These are phyloP conservation scores for Chimonanthus praecox DNA, from an alignment of 164 flowering plant genomes.

Conservation along the genomic window DNA sequence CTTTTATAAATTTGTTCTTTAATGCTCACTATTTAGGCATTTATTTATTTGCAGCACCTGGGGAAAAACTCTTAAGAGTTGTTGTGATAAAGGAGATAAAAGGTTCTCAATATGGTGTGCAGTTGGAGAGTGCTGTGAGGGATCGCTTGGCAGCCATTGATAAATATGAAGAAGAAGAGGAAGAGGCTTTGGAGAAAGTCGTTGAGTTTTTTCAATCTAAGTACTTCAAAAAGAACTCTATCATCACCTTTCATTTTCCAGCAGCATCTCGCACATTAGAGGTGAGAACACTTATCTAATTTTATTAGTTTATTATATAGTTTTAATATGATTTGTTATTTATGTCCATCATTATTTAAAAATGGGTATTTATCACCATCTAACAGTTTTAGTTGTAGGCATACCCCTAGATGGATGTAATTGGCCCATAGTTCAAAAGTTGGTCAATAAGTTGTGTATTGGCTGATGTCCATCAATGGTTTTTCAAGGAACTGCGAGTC, in stretches of 20 bases:
- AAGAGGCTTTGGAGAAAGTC: conserved; percentile 64
- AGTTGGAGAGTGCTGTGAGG: conserved; percentile 78
- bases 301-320: no score
- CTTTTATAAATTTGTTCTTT: no score
- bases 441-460: no score
- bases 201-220: conserved; percentile 67
- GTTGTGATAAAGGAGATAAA: conserved; percentile 95
- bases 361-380: no score
- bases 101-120: conserved; percentile 88
- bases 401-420: no score
- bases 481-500: no score
- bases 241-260: conserved; percentile 58
- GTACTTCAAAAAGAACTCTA: conserved; percentile 62
- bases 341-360: no score
- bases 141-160: conserved; percentile 75
- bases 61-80: conserved; percentile 58
- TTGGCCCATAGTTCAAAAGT: no score
- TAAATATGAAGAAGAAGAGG: conserved; percentile 90
- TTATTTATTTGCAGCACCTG: conserved; percentile 49
- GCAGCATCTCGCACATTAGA: conserved; percentile 42
- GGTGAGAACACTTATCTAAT: conserved; percentile 29
- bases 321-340: no score
- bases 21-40: no score
- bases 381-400: no score
- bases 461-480: no score